Base-by-base conservation (phyloP, 306 rosid species). In the Begonia fuchsioides region DNA sequence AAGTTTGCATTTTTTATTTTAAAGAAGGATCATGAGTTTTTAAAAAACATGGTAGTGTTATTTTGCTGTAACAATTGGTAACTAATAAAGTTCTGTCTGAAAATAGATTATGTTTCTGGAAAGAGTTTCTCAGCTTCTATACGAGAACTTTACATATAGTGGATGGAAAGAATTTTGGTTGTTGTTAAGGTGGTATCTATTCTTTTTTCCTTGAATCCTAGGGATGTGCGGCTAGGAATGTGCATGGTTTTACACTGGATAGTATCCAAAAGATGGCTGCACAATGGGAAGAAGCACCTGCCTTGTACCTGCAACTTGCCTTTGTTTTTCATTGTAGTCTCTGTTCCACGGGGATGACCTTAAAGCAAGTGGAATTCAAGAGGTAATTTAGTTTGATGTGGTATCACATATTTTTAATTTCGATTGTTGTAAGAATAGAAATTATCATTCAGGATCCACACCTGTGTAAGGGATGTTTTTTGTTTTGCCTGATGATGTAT, bases 191-290 rank as follows among this genome's bases (percentile, higher is more conserved):
- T 10, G 2, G 11, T 43, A 43, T 26, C n/a, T 50, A 4, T 12
- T 45, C 12, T 44, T 47, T 15, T n/a, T 48, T 18, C 46, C 13
- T 13, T 54, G 13, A 47, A 65, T 60, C 16, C 61, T 69, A 88
- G 97, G 97, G 97, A 57, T 88, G 97, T 38, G 90, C 95, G 2
- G 97, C 95, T 17, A 83, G 97, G 77, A 90, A 90, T 64, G 94
- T 90, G 55, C 97, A 90, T 54, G 77, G 93, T 54, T 84, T 84
- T 60, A 71, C 76, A 12, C 81, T 62, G 18, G 85, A 79, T 14
- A 93, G 67, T 48, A 75, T 90, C 60, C 82, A 75, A 65, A 81
- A 66, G 74, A 81, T 90, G 92, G 81, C 87, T 44, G 61, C 53
- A 52, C 85, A 76, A 57, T 90, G 97, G 97, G 97, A 90, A 68